Evolutionary conservation across 1,139 yeast genomes (phyloP), one percentile per base, ranked within the genome.

Genomic region (Debaryomycetaceae sp.): DNA sequence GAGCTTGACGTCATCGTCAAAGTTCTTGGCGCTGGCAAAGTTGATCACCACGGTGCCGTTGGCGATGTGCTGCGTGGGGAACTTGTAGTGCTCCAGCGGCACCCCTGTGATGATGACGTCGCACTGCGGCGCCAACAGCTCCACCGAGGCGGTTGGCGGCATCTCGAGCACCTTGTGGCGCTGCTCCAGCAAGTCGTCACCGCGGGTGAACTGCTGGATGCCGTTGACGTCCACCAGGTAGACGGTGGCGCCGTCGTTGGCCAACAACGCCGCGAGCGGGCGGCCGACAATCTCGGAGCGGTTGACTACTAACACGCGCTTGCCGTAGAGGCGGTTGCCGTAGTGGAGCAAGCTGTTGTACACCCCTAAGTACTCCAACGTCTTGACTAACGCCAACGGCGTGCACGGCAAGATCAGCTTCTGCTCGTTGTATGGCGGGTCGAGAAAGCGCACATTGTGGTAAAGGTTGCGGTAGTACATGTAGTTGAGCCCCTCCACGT

Each of bases 31-130:
- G 45, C 93, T 82, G 16, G 96, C 78, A 50, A 91, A 91, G 57
- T 91, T 91, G 39, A 91, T 80, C 48, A 88, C 85, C 10, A 84
- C 83, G 9, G 97, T 85, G 29, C 98, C 98, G 46, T 88, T 79
- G 48, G 78, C 76, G 37, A 89, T 78, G 44, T 70, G 69, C 38
- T 83, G 82, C 4, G 83, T 71, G 21, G 96, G 96, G 58, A 89
- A 88, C 58, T 86, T 88, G 64, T 89, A 91, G 27, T 54, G 50
- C 16, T 80, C 76, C 2, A 83, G 71, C 4, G 98, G 98, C 5
- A 91, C 98, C 32, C 98, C 98, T 2, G 98, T 91, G 44, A 91
- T 83, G 34, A 91, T 77, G 12, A 91, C 96, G 54, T 91, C 98
- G 19, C 96, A 86, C 30, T 65, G 70, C 18, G 75, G 69, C 2